Percentiles rank a stretch among this genome's conserved stretches.
These are phyloP conservation scores for Fragaria ananassa DNA, from an alignment of 306 rosid genomes.

Conservation along the genomic window DNA sequence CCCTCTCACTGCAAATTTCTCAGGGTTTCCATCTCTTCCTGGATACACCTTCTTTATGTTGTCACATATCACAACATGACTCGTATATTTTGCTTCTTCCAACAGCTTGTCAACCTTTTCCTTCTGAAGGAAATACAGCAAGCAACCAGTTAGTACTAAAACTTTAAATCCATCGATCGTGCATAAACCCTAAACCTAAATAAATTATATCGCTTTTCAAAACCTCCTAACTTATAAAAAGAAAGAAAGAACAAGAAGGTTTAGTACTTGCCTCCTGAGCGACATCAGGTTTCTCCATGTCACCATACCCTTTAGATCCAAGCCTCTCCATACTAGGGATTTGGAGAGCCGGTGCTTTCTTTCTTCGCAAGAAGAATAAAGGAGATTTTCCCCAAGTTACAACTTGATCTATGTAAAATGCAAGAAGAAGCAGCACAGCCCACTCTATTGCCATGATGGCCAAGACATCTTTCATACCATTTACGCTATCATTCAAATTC, in stretches of 20 bases:
- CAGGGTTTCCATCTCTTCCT: constrained; percentile 80
- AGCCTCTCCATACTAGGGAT: constrained; percentile 53
- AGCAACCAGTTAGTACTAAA: background rate
- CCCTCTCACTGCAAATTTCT: constrained; percentile 69
- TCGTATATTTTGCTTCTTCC: constrained; percentile 41
- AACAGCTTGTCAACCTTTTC: constrained; percentile 78
- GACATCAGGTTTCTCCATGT: constrained; percentile 74
- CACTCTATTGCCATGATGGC: constrained; percentile 66
- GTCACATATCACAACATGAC: constrained; percentile 66
- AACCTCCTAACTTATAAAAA: background rate
- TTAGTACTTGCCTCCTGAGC: constrained; percentile 49
- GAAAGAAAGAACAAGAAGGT: background rate
- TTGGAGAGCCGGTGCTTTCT: constrained; percentile 36
- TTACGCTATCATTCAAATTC: constrained; percentile 52
- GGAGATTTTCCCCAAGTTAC: constrained; percentile 55
- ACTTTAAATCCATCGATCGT: background rate
- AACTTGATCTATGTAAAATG: constrained; percentile 66
- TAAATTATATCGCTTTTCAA: too few species aligned
- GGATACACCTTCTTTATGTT: constrained; percentile 70
- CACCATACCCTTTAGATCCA: constrained; percentile 61
- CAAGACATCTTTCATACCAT: constrained; percentile 67
- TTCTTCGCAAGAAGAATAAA: constrained; percentile 50
- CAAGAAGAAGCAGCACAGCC: constrained; percentile 49
- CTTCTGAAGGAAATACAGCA: constrained; percentile 33
- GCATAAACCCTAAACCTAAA: background rate